These are phyloP conservation scores for Metarhizium robertsii DNA, from an alignment of 2,329 filamentous ascomycete species.

Conservation along the genomic window DNA sequence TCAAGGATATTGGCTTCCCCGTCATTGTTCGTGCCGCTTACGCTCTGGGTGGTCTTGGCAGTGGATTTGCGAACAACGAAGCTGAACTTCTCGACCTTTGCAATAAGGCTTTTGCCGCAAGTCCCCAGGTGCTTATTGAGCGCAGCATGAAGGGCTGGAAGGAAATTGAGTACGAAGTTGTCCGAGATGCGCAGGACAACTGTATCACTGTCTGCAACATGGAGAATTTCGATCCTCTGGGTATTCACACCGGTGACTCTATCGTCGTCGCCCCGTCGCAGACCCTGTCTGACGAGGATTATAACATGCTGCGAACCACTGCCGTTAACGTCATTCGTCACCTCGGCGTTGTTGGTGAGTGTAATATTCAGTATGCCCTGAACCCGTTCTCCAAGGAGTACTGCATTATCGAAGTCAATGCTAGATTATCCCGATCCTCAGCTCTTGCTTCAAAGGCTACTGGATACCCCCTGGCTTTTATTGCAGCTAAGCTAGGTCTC, in stretches of 20 bases:
- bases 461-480: slow-evolving; percentile 91
- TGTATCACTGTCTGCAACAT: slow-evolving; percentile 99
- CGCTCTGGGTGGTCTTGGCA: slow-evolving; percentile 87
- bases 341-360: slow-evolving; percentile 94
- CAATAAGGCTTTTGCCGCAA: slow-evolving; percentile 89
- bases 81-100: slow-evolving; percentile 77
- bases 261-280: slow-evolving; percentile 97
- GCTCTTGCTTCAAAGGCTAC: slow-evolving; percentile 95
- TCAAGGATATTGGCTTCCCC: slow-evolving; percentile 87
- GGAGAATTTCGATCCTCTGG: slow-evolving; percentile 98
- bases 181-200: slow-evolving; percentile 91
- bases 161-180: slow-evolving; percentile 98
- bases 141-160: slow-evolving; percentile 99
- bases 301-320: slow-evolving; percentile 97
- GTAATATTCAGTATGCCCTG: slow-evolving; percentile 96
- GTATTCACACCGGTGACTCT: slow-evolving; percentile 96
- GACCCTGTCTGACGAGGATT: slow-evolving; percentile 93
- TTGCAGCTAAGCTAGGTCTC: slow-evolving; percentile 91
- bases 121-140: slow-evolving; percentile 93
- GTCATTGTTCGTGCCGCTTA: slow-evolving; percentile 97
- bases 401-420: slow-evolving; percentile 99
- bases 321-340: slow-evolving; percentile 96
- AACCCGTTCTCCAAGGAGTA: slow-evolving; percentile 95
- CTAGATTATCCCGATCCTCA: slow-evolving; percentile 87
- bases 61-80: slow-evolving; percentile 88